phyloP scores from a whole-genome alignment of 768 basidiomycete genomes.

The Collybia sp. region DNA sequence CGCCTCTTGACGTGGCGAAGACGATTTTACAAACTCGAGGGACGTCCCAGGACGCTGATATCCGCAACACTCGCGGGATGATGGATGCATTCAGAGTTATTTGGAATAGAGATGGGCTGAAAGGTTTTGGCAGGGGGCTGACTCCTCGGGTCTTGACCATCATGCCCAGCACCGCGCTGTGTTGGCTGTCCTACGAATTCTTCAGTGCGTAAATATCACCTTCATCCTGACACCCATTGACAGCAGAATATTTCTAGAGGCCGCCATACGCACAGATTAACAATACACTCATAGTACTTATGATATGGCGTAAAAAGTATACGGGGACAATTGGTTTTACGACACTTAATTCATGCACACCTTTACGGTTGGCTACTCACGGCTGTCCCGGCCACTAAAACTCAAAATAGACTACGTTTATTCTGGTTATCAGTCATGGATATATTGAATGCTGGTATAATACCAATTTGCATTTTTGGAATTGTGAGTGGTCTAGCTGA shows the following conservation, averaged over 20 bases:
- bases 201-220: conserved; percentile 69
- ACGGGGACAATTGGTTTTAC: background rate
- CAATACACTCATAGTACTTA: background rate
- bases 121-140: conserved; percentile 83
- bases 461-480: too few species aligned
- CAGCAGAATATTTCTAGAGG: conserved; percentile 37
- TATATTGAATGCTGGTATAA: too few species aligned
- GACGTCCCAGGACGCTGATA: conserved; percentile 78
- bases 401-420: conserved; percentile 1
- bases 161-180: conserved; percentile 95
- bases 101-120: conserved; percentile 78
- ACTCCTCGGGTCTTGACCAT: conserved; percentile 90
- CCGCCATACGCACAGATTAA: conserved; percentile 54
- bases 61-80: conserved; percentile 83
- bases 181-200: conserved; percentile 98
- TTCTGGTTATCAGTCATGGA: too few species aligned
- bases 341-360: conserved; percentile 1
- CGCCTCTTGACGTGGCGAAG: conserved; percentile 96
- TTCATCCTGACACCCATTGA: conserved; percentile 5
- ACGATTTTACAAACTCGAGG: conserved; percentile 95
- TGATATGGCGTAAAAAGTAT: conserved; percentile 6
- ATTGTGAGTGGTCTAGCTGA: too few species aligned
- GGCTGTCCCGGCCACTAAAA: background rate
- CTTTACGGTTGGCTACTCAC: background rate
- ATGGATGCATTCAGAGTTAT: conserved; percentile 85